Conservation (phyloP, 495 filamentous ascomycete genomes). For the Collariella sp. region DNA sequence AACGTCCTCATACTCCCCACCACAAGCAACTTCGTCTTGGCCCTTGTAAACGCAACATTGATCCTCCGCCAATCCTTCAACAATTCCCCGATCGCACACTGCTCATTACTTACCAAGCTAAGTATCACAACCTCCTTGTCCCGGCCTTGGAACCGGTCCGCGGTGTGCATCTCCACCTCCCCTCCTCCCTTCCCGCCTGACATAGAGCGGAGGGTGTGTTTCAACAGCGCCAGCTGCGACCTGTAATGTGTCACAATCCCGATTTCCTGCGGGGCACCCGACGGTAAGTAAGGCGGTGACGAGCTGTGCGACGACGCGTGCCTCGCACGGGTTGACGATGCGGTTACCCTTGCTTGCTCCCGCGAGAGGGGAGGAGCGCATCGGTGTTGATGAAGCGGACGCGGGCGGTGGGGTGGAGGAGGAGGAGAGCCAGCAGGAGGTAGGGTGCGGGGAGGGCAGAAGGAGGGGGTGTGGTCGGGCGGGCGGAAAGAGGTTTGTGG, state of each 20-base stretch:
- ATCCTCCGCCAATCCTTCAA: conserved; percentile 86
- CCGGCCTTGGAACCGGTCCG: conserved; percentile 90
- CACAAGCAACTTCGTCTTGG: conserved; percentile 81
- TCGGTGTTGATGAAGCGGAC: conserved; percentile 89
- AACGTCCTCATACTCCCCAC: conserved; percentile 74
- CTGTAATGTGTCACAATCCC: conserved; percentile 99
- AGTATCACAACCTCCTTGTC: conserved; percentile 90
- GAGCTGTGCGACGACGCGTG: conserved; percentile 62
- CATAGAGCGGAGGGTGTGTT: conserved; percentile 34
- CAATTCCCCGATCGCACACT: conserved; percentile 72
- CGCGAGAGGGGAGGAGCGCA: conserved; percentile 53
- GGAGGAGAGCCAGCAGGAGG: conserved; percentile 73
- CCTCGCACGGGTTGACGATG: conserved; percentile 78
- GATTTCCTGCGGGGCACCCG: conserved; percentile 70
- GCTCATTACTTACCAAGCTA: conserved; percentile 75
- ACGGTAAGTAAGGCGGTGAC: conserved; percentile 66
- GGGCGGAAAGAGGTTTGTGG: conserved; percentile 3
- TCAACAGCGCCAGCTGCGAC: conserved; percentile 61
- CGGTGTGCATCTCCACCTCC: conserved; percentile 82
- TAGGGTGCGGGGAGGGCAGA: conserved; percentile 46
- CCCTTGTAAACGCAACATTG: conserved; percentile 91
- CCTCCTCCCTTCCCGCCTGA: conserved; percentile 21
- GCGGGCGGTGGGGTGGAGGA: conserved; percentile 58
- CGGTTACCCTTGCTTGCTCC: conserved; percentile 69
- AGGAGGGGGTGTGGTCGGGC: conserved; percentile 7